phyloP scores from a whole-genome alignment of 2,329 filamentous ascomycete genomes.

The Xylariaceae sp. region DNA sequence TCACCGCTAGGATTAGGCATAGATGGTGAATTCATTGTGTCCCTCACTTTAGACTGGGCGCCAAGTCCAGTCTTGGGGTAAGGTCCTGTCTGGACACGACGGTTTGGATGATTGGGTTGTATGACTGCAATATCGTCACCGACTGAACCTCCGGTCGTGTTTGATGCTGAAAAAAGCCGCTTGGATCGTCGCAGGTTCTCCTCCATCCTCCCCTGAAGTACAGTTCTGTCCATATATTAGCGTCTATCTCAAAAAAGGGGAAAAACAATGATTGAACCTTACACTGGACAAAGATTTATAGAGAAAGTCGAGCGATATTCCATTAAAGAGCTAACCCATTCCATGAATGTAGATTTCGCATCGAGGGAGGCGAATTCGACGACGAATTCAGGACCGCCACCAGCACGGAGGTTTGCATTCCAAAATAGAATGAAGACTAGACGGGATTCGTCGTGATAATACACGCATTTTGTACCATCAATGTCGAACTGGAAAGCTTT shows the following conservation, averaged over 20 bases:
- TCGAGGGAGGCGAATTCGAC: conserved; percentile 23
- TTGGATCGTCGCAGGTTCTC: conserved; percentile 13
- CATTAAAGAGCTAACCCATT: conserved; percentile 22
- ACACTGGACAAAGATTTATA: conserved; percentile 10
- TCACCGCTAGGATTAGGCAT: not conserved
- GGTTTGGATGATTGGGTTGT: conserved; percentile 19
- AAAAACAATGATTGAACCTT: not conserved
- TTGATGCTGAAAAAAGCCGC: conserved; percentile 1
- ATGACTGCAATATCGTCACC: conserved; percentile 27
- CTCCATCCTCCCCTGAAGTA: conserved; percentile 16
- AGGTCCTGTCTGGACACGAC: conserved; percentile 1
- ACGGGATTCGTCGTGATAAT: not conserved
- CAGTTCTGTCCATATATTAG: conserved; percentile 17
- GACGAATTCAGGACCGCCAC: conserved; percentile 19
- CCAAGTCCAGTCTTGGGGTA: not conserved
- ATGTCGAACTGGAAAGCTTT: conserved; percentile 25
- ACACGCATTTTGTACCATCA: conserved; percentile 8
- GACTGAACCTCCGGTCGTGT: conserved; percentile 1
- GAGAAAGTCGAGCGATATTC: not conserved
- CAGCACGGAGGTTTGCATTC: not conserved
- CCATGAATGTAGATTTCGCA: conserved; percentile 19
- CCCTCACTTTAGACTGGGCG: conserved; percentile 20
- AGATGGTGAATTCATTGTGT: conserved; percentile 18
- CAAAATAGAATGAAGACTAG: conserved; percentile 15
- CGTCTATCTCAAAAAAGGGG: not conserved